phyloP scores from a whole-genome alignment of 192 early-diverging fungal species.

The Linnemannia elongata region DNA sequence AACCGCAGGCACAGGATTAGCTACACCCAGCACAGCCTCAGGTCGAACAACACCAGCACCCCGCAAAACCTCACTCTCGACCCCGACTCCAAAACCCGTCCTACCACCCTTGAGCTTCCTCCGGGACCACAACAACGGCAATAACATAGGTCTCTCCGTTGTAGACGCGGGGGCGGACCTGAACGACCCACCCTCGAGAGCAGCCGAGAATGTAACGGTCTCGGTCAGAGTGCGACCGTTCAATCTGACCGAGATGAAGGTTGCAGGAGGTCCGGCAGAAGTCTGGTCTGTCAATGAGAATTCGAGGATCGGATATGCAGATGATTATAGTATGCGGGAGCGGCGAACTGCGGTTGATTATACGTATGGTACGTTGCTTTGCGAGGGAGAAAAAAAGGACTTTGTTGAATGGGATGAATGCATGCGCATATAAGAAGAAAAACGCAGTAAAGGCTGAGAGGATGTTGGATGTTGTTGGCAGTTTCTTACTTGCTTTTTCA shows the following conservation, averaged over 20 bases:
- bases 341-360: conserved; percentile 54
- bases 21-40: background rate
- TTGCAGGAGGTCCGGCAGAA: conserved; percentile 49
- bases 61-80: conserved; percentile 9
- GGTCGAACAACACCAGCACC: conserved; percentile 12
- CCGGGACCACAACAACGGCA: background rate
- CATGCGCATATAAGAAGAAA: background rate
- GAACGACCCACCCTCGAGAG: background rate
- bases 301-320: conserved; percentile 26
- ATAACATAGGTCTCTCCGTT: conserved; percentile 13
- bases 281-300: conserved; percentile 53
- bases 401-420: background rate
- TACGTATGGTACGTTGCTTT: conserved; percentile 50
- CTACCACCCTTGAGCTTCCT: conserved; percentile 41
- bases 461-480: background rate
- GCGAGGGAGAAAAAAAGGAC: no score
- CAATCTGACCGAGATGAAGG: conserved; percentile 66
- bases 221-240: conserved; percentile 81
- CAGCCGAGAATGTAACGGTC: conserved; percentile 72
- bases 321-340: conserved; percentile 31
- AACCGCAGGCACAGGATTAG: background rate
- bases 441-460: background rate
- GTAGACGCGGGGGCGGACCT: conserved; percentile 8
- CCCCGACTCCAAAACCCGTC: conserved; percentile 35
- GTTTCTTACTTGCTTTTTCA: no score